These are phyloP conservation scores for Globisporangium camurandrum DNA, from an alignment of 352 stramenopile species.

Conservation along the genomic window DNA sequence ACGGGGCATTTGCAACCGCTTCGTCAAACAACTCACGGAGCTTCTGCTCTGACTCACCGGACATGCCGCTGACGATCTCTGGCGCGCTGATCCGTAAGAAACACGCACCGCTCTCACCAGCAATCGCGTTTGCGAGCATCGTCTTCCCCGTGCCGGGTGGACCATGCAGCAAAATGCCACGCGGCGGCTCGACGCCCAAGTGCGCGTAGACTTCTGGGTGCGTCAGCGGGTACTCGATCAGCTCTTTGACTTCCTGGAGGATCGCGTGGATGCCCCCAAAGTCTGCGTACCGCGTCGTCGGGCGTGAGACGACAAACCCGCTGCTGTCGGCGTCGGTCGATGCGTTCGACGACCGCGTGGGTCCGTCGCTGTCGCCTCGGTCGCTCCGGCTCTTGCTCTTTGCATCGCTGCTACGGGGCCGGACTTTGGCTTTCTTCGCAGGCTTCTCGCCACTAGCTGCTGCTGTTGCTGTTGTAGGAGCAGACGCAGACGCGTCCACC, in stretches of 20 bases:
- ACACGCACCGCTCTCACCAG: constrained; percentile 94
- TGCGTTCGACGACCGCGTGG: neutral
- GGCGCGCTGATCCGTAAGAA: constrained; percentile 99
- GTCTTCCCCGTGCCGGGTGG: constrained; percentile 96
- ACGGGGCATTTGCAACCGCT: constrained; percentile 99
- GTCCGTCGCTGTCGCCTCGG: constrained; percentile 1
- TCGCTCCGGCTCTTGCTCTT: constrained; percentile 14
- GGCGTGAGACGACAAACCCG: constrained; percentile 67
- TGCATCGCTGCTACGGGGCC: constrained; percentile 19
- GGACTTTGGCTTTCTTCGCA: constrained; percentile 67
- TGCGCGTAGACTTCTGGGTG: constrained; percentile 92
- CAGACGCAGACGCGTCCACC: neutral
- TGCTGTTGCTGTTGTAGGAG: neutral
- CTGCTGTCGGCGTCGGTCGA: constrained; percentile 13
- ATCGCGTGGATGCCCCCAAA: constrained; percentile 86
- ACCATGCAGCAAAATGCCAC: constrained; percentile 93
- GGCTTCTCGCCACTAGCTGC: constrained; percentile 22
- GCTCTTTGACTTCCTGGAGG: constrained; percentile 86
- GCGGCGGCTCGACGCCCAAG: constrained; percentile 87
- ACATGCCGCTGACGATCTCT: no score
- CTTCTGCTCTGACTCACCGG: no score
- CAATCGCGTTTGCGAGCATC: constrained; percentile 99
- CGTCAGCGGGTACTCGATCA: constrained; percentile 93
- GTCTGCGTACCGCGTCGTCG: constrained; percentile 79
- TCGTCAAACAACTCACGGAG: constrained; percentile 97